Evolutionary conservation across 2,329 filamentous ascomycete genomes (phyloP), one percentile per base, ranked within the genome.

Genomic region (Colletotrichum gigasporum): DNA sequence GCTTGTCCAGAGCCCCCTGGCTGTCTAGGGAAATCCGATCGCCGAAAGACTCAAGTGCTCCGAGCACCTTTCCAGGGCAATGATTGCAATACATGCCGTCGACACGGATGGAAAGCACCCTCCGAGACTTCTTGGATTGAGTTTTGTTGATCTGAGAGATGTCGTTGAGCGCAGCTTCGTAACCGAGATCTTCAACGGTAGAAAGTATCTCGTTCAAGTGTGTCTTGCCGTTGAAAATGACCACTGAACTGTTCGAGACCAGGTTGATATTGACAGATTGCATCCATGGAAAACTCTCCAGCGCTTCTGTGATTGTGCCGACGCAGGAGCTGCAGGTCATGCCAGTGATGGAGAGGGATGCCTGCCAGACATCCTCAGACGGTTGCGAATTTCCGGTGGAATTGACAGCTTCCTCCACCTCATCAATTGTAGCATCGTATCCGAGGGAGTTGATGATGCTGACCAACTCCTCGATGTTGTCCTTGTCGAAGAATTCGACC

Each of bases 31-130:
- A 8, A 14, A 90, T 64, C 8, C 87, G 78, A 0, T 87, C 26
- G 81, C 76, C 24, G 82, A 74, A 35, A 82, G 74, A 3, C 82
- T 80, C 4, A 72, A 67, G 16, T 74, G 70, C 42, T 78, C 72
- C 71, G 20, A 73, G 66, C 26, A 52, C 50, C 26, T 20, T 16
- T 12, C 75, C 70, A 8, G 82, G 80, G 65, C 82, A 85, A 69
- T 83, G 80, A 47, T 79, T 77, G 69, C 83, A 85, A 67, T 82
- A 84, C 82, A 85, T 84, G 39, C 83, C 83, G 48, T 82, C 78
- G 18, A 85, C 72, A 24, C 69, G 74, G 44, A 85, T 77, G 30
- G 75, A 74, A 9, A 83, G 72, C 2, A 76, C 78, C 60, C 83
- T 74, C 18, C 69, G 60, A 24, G 59, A 12, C 54, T 20, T 56